Evolutionary conservation across 768 basidiomycete species (phyloP).

Genomic region (Naganishia vishniacii): DNA sequence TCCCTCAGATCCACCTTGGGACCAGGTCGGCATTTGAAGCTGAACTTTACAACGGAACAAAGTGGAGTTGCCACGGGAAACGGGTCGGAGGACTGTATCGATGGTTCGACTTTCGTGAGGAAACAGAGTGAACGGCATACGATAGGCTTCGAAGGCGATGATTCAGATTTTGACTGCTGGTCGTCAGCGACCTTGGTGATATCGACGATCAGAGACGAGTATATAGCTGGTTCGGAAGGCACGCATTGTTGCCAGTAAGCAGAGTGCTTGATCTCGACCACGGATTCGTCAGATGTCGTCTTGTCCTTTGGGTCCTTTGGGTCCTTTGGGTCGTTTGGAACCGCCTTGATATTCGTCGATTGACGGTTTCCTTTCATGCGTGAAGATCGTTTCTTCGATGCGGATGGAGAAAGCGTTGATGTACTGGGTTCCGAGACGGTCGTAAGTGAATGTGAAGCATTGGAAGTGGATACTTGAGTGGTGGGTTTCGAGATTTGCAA

Average conservation of each 20-base stretch:
- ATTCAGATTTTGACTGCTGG: background rate
- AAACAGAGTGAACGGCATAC: slow-evolving; percentile 10
- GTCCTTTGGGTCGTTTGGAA: no score
- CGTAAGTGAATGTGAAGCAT: no score
- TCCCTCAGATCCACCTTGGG: slow-evolving; percentile 2
- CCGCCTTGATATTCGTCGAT: no score
- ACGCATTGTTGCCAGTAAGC: background rate
- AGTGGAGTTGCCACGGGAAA: background rate
- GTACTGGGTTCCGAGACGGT: no score
- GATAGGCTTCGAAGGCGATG: background rate
- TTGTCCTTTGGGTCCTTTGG: no score
- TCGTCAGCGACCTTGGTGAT: background rate
- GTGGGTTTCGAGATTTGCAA: background rate
- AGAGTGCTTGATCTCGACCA: background rate
- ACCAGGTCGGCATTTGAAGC: background rate
- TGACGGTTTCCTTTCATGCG: no score
- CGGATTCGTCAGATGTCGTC: background rate
- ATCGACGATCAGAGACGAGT: slow-evolving; percentile 6
- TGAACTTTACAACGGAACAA: background rate
- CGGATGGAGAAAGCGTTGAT: no score
- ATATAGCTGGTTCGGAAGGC: background rate
- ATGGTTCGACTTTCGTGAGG: background rate
- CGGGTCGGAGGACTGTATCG: background rate
- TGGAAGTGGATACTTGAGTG: no score
- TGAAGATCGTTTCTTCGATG: no score